Evolutionary conservation across 148 eudicot species (phyloP).

Genomic region (Talinum fruticosum): DNA sequence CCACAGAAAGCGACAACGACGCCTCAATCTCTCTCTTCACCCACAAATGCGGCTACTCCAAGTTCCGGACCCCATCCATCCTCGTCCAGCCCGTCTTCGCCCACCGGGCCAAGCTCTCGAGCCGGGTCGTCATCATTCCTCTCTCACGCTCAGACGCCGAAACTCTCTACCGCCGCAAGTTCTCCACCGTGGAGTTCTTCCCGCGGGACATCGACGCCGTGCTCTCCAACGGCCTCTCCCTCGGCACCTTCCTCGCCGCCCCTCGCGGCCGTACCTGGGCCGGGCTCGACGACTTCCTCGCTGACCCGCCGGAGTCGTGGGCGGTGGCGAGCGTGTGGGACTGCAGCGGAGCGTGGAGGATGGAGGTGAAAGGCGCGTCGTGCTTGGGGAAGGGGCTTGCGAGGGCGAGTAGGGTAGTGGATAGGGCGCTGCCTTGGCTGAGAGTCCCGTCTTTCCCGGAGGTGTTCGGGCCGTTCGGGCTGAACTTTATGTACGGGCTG

Average conservation of each 20-base stretch:
- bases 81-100: constrained; percentile 88
- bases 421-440: constrained; percentile 70
- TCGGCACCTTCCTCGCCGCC: constrained; percentile 76
- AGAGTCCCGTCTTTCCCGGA: constrained; percentile 75
- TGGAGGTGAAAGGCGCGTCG: constrained; percentile 84
- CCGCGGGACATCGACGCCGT: constrained; percentile 80
- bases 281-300: constrained; percentile 39
- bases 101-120: constrained; percentile 44
- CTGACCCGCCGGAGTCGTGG: constrained; percentile 71
- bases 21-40: constrained; percentile 76
- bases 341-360: constrained; percentile 53
- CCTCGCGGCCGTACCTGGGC: constrained; percentile 36
- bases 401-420: constrained; percentile 55
- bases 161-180: constrained; percentile 61
- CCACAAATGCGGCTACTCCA: constrained; percentile 73
- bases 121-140: constrained; percentile 37
- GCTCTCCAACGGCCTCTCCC: constrained; percentile 45
- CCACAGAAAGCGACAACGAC: constrained; percentile 73
- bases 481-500: constrained; percentile 81
- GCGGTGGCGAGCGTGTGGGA: constrained; percentile 85
- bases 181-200: constrained; percentile 81
- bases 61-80: constrained; percentile 85
- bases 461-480: constrained; percentile 82
- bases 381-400: constrained; percentile 45
- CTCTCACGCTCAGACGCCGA: constrained; percentile 67